These are phyloP conservation scores for Acarospora socialis DNA, from an alignment of 2,329 filamentous ascomycete species.

Conservation along the genomic window DNA sequence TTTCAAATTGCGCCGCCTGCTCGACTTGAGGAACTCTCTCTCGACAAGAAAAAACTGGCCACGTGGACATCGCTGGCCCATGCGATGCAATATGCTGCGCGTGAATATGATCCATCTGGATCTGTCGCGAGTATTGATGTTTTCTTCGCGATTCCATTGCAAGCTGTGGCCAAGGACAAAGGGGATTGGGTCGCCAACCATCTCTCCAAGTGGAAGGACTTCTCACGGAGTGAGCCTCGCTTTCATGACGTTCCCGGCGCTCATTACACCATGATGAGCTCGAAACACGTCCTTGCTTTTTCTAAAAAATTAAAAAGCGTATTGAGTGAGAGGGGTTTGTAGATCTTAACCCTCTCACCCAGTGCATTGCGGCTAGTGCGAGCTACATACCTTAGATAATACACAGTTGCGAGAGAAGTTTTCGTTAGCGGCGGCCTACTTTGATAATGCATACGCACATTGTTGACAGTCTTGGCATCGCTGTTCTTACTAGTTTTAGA, in stretches of 20 bases:
- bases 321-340: conserved; percentile 14
- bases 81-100: conserved; percentile 23
- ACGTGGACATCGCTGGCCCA: conserved; percentile 25
- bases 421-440: no score
- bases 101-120: conserved; percentile 28
- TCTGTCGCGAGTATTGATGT: conserved; percentile 24
- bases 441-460: no score
- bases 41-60: conserved; percentile 18
- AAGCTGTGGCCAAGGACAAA: conserved; percentile 15
- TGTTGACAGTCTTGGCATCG: no score
- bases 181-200: conserved; percentile 12
- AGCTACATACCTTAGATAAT: no score
- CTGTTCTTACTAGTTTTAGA: no score
- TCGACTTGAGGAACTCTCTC: conserved; percentile 21
- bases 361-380: no score
- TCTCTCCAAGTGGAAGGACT: conserved; percentile 25
- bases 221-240: conserved; percentile 15
- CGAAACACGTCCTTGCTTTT: conserved; percentile 25
- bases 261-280: conserved; percentile 29
- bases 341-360: background rate
- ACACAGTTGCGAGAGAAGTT: no score
- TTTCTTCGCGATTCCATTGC: conserved; percentile 24
- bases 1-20: no score
- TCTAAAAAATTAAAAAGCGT: conserved; percentile 17
- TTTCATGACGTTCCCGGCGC: conserved; percentile 25